Percentiles rank a stretch among this genome's conserved stretches.
These are phyloP conservation scores for Crithidia brevicula DNA, from an alignment of 208 protist genomes.

Conservation along the genomic window DNA sequence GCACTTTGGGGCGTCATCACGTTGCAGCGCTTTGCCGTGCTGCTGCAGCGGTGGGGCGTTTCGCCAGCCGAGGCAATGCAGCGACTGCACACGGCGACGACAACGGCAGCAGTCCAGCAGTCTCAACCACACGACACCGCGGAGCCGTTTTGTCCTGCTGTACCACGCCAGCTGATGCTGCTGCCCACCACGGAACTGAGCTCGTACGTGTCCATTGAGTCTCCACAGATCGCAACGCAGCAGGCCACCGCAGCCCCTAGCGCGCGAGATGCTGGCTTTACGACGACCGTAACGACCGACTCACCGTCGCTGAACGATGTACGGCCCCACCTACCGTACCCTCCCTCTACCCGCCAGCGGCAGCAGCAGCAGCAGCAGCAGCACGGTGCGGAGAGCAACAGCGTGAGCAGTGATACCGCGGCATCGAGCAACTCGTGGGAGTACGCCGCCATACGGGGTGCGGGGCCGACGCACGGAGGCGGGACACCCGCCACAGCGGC, in stretches of 20 bases:
- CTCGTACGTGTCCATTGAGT: conserved; percentile 5
- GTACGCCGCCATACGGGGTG: background rate
- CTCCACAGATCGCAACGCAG: background rate
- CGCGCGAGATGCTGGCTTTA: background rate
- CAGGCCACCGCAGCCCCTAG: background rate
- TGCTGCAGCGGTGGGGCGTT: conserved; percentile 50
- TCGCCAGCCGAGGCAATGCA: conserved; percentile 30
- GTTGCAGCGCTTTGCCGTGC: conserved; percentile 42
- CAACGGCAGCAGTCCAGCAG: background rate
- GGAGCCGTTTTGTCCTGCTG: background rate
- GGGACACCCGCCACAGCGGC: conserved; percentile 5
- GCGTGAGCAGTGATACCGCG: background rate
- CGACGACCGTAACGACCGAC: background rate
- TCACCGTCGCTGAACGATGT: background rate
- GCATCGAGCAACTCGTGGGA: conserved; percentile 6
- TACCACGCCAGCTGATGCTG: background rate
- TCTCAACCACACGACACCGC: background rate
- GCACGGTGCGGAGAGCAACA: background rate
- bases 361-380: conserved; percentile 1
- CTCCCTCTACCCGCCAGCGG: conserved; percentile 1
- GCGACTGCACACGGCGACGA: background rate
- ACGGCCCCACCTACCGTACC: background rate
- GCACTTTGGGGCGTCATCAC: conserved; percentile 50
- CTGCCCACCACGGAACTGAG: conserved; percentile 1
- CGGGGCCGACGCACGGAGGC: background rate